phyloP scores from a whole-genome alignment of 2,329 filamentous ascomycete genomes.

The Botrytis aclada region DNA sequence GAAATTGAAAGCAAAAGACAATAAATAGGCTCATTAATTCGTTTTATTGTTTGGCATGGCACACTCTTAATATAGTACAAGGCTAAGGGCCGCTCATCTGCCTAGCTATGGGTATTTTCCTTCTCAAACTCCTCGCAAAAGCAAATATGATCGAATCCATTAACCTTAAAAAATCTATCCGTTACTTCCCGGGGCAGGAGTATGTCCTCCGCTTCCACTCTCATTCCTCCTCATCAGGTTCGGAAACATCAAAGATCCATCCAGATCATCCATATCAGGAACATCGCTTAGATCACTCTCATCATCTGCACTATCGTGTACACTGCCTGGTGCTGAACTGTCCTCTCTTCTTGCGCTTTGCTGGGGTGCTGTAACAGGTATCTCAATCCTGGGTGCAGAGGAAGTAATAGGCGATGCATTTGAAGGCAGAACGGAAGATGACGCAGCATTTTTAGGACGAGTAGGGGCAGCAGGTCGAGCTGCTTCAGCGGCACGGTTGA shows the following conservation, averaged over 20 bases:
- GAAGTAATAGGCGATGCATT: slow-evolving; percentile 34
- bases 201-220: slow-evolving; percentile 1
- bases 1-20: neutral
- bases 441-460: slow-evolving; percentile 23
- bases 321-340: slow-evolving; percentile 38
- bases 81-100: neutral
- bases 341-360: slow-evolving; percentile 37
- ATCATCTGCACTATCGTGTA: slow-evolving; percentile 52
- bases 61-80: neutral
- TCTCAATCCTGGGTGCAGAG: slow-evolving; percentile 39
- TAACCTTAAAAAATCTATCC: too few relatives aligned
- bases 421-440: slow-evolving; percentile 27
- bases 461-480: slow-evolving; percentile 39
- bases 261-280: slow-evolving; percentile 37
- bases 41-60: neutral
- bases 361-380: slow-evolving; percentile 32
- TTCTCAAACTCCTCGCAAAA: slow-evolving; percentile 10
- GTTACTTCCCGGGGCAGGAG: neutral
- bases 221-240: slow-evolving; percentile 19
- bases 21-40: neutral
- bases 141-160: neutral
- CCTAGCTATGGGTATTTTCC: slow-evolving; percentile 8
- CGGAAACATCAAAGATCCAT: slow-evolving; percentile 26
- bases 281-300: slow-evolving; percentile 54
- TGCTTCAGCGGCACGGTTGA: slow-evolving; percentile 42